Conservation (phyloP, 1,139 yeast species). For the Meyerozyma guilliermondii region DNA sequence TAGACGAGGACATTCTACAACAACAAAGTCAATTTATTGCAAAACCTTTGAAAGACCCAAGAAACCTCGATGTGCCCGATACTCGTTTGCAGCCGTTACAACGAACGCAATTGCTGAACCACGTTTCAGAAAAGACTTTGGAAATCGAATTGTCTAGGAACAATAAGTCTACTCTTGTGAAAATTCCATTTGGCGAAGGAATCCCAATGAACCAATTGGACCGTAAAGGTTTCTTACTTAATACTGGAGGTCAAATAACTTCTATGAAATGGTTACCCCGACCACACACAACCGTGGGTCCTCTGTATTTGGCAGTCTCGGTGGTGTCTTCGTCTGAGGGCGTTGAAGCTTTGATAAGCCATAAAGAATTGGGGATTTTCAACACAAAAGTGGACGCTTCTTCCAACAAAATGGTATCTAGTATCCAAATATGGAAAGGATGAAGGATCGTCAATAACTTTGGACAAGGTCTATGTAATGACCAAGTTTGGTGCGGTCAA, state of each 20-base stretch:
- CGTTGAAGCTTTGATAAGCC: constrained; percentile 19
- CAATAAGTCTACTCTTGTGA: background rate
- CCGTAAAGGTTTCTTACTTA: constrained; percentile 42
- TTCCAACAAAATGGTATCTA: constrained; percentile 21
- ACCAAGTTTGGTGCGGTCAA: constrained; percentile 49
- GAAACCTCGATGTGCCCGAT: background rate
- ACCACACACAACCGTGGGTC: constrained; percentile 9
- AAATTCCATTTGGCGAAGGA: background rate
- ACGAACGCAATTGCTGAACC: background rate
- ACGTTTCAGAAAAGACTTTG: background rate
- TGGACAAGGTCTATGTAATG: constrained; percentile 31
- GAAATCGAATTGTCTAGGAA: background rate
- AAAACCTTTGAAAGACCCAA: background rate
- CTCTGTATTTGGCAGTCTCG: constrained; percentile 48
- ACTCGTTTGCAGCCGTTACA: background rate
- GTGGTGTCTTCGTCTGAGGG: constrained; percentile 29
- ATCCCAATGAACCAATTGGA: constrained; percentile 7
- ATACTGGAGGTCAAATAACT: constrained; percentile 53
- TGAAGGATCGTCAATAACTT: constrained; percentile 21
- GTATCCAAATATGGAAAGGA: constrained; percentile 48
- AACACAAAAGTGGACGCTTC: constrained; percentile 8
- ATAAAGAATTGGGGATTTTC: constrained; percentile 31
- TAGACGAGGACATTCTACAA: constrained; percentile 20
- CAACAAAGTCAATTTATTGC: constrained; percentile 3
- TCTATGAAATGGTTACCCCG: constrained; percentile 51